Evolutionary conservation across 768 basidiomycete species (phyloP), one percentile per base, ranked within the genome.

Genomic region (Harrya chromipes): DNA sequence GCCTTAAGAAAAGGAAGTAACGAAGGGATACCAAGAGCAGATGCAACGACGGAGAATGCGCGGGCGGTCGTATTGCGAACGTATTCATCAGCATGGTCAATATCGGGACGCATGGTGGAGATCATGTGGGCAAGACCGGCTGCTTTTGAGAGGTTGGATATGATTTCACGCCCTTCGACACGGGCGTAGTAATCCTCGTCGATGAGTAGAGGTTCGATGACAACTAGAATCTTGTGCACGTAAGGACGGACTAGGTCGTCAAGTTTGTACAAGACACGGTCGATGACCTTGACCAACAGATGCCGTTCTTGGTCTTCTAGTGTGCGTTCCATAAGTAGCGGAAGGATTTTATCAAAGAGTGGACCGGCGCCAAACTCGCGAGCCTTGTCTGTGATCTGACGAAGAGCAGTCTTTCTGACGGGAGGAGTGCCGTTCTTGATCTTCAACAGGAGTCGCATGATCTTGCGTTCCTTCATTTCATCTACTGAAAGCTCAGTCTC

Each of bases 51-150:
- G 23, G 94, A 97, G 78, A 98, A 94, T 4, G 97, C 97, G 60
- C 97, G 89, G 31, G 97, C 95, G 14, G 97, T 99, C 38, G 97
- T 99, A 69, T 99, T 99, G 52, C 95, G 90, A 4, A 98, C 95
- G 57, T 99, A 98, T 70, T 99, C 97, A 65, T 99, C 95, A 38
- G 97, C 94, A 60, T 98, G 95, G 70, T 99, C 95, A 54, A 98
- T 98, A 77, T 99, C 95, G 4, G 97, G 95, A 59, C 95, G 88
- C 95, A 99, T 98, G 17, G 95, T 99, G 31, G 97, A 99, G 61
- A 99, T 99, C 97, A 99, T 98, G 72, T 99, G 97, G 3, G 97
- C 95, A 21, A 99, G 85, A 71, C 97, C 97, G 26, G 94, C 95
- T 11, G 97, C 97, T 71, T 98, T 99, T 24, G 97, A 95, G 36